Conservation (phyloP, 2,329 filamentous ascomycete genomes). For the Sporothrix brunneoviolacea region DNA sequence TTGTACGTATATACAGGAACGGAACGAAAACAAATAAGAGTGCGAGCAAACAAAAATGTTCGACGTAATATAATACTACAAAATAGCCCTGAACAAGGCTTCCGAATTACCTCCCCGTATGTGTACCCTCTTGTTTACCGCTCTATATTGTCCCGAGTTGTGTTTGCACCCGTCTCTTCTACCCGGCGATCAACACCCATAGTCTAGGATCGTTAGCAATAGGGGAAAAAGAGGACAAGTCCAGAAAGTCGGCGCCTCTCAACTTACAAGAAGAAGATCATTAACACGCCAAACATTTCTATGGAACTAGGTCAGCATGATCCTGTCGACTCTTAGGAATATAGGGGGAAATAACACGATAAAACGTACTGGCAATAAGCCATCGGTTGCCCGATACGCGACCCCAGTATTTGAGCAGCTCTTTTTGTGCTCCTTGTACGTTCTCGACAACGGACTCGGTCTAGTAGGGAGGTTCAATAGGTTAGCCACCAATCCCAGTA, state of each 20-base stretch:
- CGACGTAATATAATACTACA: constrained; percentile 17
- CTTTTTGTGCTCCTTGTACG: constrained; percentile 90
- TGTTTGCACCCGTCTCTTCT: constrained; percentile 8
- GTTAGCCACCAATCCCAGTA: too few relatives aligned
- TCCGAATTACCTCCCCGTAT: not conserved
- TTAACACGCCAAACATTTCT: constrained; percentile 77
- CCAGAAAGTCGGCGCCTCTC: not conserved
- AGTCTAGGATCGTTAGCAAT: constrained; percentile 35
- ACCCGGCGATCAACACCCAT: constrained; percentile 62
- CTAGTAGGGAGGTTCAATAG: constrained; percentile 14
- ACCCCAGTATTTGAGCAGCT: constrained; percentile 95
- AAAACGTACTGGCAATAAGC: constrained; percentile 63
- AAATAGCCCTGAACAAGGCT: constrained; percentile 5
- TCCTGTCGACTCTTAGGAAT: too few relatives aligned
- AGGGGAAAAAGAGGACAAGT: not conserved
- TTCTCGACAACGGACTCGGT: constrained; percentile 98
- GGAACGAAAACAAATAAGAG: not conserved
- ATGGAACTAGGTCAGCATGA: not conserved
- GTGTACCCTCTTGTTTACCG: too few relatives aligned
- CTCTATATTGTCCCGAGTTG: not conserved
- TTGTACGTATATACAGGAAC: not conserved
- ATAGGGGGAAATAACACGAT: not conserved
- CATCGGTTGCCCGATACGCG: constrained; percentile 91
- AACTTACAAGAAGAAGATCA: constrained; percentile 80
- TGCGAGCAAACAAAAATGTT: constrained; percentile 14